Conservation (phyloP, 257 asterid species). For the Perilla frutescens region DNA sequence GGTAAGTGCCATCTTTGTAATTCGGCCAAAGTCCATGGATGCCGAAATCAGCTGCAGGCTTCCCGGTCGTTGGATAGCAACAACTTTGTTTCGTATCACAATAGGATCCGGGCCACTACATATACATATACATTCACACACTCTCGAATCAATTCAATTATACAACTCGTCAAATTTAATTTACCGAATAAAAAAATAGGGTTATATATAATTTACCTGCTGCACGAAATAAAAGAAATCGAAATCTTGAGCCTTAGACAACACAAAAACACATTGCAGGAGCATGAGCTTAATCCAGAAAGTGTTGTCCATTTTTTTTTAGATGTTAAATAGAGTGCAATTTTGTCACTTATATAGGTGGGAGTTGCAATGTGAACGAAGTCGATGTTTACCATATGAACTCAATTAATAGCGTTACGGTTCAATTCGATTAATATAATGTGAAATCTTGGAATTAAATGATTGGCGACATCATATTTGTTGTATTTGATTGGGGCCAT, state of each 20-base stretch:
- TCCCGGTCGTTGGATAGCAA: conserved; percentile 81
- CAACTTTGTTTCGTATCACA: conserved; percentile 76
- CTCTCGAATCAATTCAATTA: not conserved
- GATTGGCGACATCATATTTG: conserved; percentile 12
- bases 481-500: conserved; percentile 29
- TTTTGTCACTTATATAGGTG: conserved; percentile 33
- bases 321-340: not conserved
- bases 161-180: not conserved
- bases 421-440: not conserved
- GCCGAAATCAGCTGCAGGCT: conserved; percentile 72
- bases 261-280: conserved; percentile 45
- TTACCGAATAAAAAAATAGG: too few relatives aligned
- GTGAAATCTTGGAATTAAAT: conserved; percentile 31
- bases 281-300: conserved; percentile 43
- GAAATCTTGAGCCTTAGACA: conserved; percentile 54
- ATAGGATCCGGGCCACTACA: conserved; percentile 87
- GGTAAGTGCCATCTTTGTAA: conserved; percentile 71
- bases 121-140: too few relatives aligned
- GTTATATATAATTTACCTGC: conserved; percentile 47
- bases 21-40: conserved; percentile 91
- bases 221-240: conserved; percentile 88
- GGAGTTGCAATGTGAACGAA: conserved; percentile 36
- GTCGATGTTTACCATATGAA: conserved; percentile 24
- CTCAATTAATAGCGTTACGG: conserved; percentile 20
- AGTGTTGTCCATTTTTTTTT: conserved; percentile 42